Evolutionary conservation across 768 basidiomycete species (phyloP), one percentile per base, ranked within the genome.

Genomic region (Crepidotus variabilis): DNA sequence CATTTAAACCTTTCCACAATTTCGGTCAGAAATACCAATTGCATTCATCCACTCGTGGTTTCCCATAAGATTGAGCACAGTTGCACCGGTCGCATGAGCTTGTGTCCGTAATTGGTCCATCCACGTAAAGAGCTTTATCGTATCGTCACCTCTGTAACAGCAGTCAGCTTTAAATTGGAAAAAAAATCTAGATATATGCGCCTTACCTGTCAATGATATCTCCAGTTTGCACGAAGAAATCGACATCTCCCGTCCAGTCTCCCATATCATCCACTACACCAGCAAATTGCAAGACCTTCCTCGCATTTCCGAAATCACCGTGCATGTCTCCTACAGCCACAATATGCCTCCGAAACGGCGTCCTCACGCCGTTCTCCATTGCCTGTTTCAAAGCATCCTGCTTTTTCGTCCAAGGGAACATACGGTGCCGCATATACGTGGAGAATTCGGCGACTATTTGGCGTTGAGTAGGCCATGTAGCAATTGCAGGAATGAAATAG

Each of bases 41-140:
- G 82, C 85, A 61, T 95, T 95, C 93, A 98, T 97, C 78, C 88
- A 87, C 69, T 98, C 97, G 62, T 99, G 97, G 69, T 99, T 99
- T 22, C 97, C 97, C 33, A 98, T 74, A 54, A 92, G 80, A 11
- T 82, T 85, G 32, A 96, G 66, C 13, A 99, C 78, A 3, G 77
- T 79, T 1, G 92, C 94, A 2, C 92, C 92, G 13, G 70, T 74
- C 0, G 73, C 71, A 3, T 70, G 70, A 0, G 96, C 95, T 68
- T 98, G 85, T 7, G 72, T 79, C 22, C 95, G 84, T 6, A 99
- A 78, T 36, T 72, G 72, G 57, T 95, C 93, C 86, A 98, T 91
- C 82, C 88, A 87, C 24, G 75, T 65, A 69, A 91, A 98, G 9
- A 98, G 76, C 39, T 81, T 78, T 52, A 96, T 92, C 0, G 94